Conservation (phyloP, 805 yeast genomes). For the Cyberlindnera maritima region DNA sequence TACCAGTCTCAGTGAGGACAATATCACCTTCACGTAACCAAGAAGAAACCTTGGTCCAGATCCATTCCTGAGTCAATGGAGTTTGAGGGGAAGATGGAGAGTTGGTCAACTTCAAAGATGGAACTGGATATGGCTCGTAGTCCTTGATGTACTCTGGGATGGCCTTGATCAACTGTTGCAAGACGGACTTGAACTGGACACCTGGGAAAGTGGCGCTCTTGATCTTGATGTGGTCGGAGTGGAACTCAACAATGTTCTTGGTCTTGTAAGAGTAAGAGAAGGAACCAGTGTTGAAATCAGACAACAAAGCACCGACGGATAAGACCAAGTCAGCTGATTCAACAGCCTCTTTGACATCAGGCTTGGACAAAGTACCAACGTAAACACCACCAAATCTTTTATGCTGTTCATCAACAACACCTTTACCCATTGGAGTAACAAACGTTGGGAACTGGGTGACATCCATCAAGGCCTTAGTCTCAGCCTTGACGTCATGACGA, state of each 20-base stretch:
- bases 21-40: slow-evolving; percentile 68
- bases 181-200: slow-evolving; percentile 62
- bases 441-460: slow-evolving; percentile 76
- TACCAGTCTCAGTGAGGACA: slow-evolving; percentile 70
- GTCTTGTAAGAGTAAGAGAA: slow-evolving; percentile 75
- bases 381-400: slow-evolving; percentile 82
- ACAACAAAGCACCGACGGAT: slow-evolving; percentile 78
- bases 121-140: slow-evolving; percentile 55
- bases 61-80: slow-evolving; percentile 60
- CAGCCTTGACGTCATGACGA: slow-evolving; percentile 67
- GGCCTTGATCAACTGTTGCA: slow-evolving; percentile 40
- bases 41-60: slow-evolving; percentile 62
- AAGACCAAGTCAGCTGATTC: slow-evolving; percentile 73
- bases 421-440: slow-evolving; percentile 91
- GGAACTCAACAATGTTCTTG: slow-evolving; percentile 74
- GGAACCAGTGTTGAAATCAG: slow-evolving; percentile 90
- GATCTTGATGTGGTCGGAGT: slow-evolving; percentile 71
- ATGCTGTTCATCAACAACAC: slow-evolving; percentile 68
- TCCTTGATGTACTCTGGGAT: slow-evolving; percentile 38
- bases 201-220: slow-evolving; percentile 69
- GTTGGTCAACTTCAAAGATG: slow-evolving; percentile 46
- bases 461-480: slow-evolving; percentile 59
- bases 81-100: slow-evolving; percentile 42
- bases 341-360: slow-evolving; percentile 68
- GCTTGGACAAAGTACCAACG: slow-evolving; percentile 76